phyloP scores from a whole-genome alignment of 2,329 filamentous ascomycete species.

The Colletotrichum lindemuthianum region DNA sequence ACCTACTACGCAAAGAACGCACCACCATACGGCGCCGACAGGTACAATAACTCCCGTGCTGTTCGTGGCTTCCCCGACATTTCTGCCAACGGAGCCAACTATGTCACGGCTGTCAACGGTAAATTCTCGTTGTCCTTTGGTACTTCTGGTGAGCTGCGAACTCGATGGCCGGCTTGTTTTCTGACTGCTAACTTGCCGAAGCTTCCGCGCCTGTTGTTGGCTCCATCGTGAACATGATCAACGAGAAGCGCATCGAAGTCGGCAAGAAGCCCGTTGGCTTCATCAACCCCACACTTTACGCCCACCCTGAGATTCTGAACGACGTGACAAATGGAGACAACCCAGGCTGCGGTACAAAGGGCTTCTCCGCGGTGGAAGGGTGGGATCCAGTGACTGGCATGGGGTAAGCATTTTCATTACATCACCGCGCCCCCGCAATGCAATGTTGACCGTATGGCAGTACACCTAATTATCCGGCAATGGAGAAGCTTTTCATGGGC shows the following conservation, averaged over 20 bases:
- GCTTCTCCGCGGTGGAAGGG: slow-evolving; percentile 41
- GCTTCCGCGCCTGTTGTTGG: slow-evolving; percentile 48
- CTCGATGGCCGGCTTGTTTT: not conserved
- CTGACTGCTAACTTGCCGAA: not conserved
- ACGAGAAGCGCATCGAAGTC: slow-evolving; percentile 42
- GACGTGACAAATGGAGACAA: slow-evolving; percentile 43
- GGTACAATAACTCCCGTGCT: slow-evolving; percentile 55
- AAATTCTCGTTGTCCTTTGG: slow-evolving; percentile 56
- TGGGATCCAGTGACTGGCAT: slow-evolving; percentile 34
- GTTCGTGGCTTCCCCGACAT: slow-evolving; percentile 60
- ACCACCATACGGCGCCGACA: slow-evolving; percentile 52
- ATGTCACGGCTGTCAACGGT: slow-evolving; percentile 54
- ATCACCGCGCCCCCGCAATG: not conserved
- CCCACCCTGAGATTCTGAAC: slow-evolving; percentile 44
- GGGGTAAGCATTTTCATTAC: slow-evolving; percentile 17
- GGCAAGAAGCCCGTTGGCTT: slow-evolving; percentile 43
- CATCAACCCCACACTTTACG: slow-evolving; percentile 38
- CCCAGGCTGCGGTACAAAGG: slow-evolving; percentile 45
- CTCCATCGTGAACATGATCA: slow-evolving; percentile 46
- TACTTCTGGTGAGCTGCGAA: slow-evolving; percentile 49
- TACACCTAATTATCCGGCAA: slow-evolving; percentile 35
- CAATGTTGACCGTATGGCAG: slow-evolving; percentile 10
- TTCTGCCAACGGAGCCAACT: slow-evolving; percentile 55
- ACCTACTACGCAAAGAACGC: slow-evolving; percentile 52
- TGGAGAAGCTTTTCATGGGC: slow-evolving; percentile 36